Base-by-base conservation (phyloP, 352 stramenopile genomes). In the Globisporangium carolinianum region DNA sequence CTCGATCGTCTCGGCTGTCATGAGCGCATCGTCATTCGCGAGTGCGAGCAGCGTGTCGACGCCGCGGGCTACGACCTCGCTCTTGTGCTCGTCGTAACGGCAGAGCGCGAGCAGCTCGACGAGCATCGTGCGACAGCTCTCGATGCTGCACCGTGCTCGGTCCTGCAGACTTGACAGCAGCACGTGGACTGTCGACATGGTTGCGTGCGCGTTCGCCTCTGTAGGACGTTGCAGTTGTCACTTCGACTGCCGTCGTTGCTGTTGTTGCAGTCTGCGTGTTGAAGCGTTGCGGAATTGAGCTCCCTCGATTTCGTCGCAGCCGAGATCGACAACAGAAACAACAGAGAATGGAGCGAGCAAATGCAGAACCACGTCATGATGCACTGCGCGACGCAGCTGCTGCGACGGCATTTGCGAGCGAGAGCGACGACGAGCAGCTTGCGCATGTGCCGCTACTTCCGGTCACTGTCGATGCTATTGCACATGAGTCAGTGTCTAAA, bases 81-180 rank as follows among this genome's bases (percentile, higher is more conserved):
- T 47, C 37, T 73, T 75, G 46, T 63, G 55, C 9, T 77, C 71
- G 42, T 73, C 65, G 15, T 70, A 61, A 35, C 67, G 66, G 47
- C 68, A 82, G 42, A 79, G 63, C 5, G 61, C 66, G 46, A 74
- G 58, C 24, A 85, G 60, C 15, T 87, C 71, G 9, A 58, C 11
- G 9, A 87, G 57, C 42, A 68, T 17, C 14, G 66, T 18, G 35
- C 62, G 63, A 14, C 47, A 62, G 9, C 57, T 62, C 46, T 66
- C 53, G 1, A 51, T 42, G 32, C 63, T 51, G 49, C 59, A 61
- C 46, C 65, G 57, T 45, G 14, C 39, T 39, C 14, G 55, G 47
- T 79, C 73, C 55, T 82, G 68, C 43, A 87, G 59, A 48, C 51
- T 66, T 35, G 61, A 48, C 35, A 87, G 66, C 52, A 85, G 64